Conservation (phyloP, 2,329 filamentous ascomycete genomes). For the Xylaria sp. region DNA sequence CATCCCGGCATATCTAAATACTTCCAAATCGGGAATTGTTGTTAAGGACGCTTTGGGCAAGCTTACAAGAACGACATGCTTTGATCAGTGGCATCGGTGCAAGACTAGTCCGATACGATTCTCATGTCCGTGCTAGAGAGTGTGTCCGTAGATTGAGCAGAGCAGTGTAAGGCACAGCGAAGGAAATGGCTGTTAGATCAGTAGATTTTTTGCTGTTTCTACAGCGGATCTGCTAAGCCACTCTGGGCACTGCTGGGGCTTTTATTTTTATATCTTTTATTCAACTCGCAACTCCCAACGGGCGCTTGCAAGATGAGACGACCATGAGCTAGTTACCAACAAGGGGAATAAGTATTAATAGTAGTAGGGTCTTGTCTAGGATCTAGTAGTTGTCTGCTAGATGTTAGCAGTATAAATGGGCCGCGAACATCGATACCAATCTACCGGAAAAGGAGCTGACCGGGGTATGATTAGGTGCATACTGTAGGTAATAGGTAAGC, state of each 20-base stretch:
- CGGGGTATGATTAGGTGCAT: background rate
- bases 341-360: background rate
- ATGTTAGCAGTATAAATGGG: background rate
- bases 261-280: background rate
- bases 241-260: background rate
- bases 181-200: background rate
- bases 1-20: no score
- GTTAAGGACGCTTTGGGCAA: background rate
- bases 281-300: no score
- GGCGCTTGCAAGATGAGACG: slow-evolving; percentile 8
- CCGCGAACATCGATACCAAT: background rate
- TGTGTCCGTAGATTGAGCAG: background rate
- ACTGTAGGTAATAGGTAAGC: background rate
- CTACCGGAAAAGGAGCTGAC: background rate
- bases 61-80: background rate
- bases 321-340: background rate
- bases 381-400: background rate
- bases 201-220: background rate
- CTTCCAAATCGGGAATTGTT: background rate
- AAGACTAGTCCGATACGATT: background rate
- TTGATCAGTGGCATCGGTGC: background rate
- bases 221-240: background rate
- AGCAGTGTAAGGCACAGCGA: background rate
- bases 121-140: background rate
- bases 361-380: background rate